These are phyloP conservation scores for Suillus discolor DNA, from an alignment of 768 basidiomycete genomes.

Conservation along the genomic window DNA sequence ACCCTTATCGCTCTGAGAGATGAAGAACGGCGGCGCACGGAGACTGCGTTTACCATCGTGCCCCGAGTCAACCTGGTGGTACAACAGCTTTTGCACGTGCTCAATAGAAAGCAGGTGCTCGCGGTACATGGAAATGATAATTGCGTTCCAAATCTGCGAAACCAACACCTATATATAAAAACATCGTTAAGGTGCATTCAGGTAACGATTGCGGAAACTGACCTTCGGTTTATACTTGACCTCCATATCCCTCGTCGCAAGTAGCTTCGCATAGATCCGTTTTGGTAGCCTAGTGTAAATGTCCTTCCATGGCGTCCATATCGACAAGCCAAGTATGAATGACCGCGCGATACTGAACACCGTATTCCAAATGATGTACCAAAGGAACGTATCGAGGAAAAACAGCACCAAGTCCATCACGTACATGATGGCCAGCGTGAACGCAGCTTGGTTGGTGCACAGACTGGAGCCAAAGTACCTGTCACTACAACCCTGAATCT, in stretches of 20 bases:
- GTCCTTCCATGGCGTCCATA: conserved; percentile 99
- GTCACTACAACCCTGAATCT: conserved; percentile 88
- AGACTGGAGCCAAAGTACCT: conserved; percentile 81
- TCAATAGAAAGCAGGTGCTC: conserved; percentile 99
- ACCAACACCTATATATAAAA: conserved; percentile 73
- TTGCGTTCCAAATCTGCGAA: conserved; percentile 99
- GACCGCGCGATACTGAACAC: conserved; percentile 87
- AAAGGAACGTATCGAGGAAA: conserved; percentile 99
- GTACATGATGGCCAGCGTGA: conserved; percentile 97
- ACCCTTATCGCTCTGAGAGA: conserved; percentile 89
- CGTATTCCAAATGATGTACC: conserved; percentile 99
- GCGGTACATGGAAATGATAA: conserved; percentile 99
- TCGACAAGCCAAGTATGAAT: conserved; percentile 90
- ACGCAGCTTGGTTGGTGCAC: conserved; percentile 92
- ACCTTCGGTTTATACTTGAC: conserved; percentile 99
- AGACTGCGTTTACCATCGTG: conserved; percentile 87
- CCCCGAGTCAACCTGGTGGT: conserved; percentile 91
- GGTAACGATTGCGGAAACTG: conserved; percentile 14
- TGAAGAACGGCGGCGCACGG: conserved; percentile 97
- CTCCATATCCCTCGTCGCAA: conserved; percentile 95
- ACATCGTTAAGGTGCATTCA: not conserved
- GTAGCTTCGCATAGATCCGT: conserved; percentile 92
- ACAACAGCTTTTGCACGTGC: conserved; percentile 96
- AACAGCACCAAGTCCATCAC: conserved; percentile 96
- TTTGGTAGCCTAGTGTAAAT: conserved; percentile 96